phyloP scores from a whole-genome alignment of 306 rosid genomes.

The Neltuma alba region DNA sequence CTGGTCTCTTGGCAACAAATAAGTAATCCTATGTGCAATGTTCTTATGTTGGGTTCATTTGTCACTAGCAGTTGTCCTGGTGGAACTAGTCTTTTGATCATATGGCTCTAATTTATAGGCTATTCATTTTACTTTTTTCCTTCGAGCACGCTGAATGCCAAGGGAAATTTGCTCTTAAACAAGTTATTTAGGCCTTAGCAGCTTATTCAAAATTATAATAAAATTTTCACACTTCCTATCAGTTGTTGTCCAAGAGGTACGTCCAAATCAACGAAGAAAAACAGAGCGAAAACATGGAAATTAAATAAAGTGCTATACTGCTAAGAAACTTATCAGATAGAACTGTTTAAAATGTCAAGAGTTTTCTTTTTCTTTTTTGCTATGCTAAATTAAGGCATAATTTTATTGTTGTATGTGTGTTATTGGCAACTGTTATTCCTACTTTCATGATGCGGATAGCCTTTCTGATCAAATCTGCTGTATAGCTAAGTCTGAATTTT shows the following conservation, averaged over 20 bases:
- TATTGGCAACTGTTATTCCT: too few species aligned
- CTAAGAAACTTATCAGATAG: too few species aligned
- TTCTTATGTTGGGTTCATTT: not conserved
- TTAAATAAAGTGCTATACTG: too few species aligned
- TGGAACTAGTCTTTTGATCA: not conserved
- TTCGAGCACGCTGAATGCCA: not conserved
- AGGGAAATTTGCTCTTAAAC: not conserved
- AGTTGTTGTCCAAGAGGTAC: too few species aligned
- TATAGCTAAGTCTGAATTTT: too few species aligned
- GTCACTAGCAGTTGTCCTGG: not conserved
- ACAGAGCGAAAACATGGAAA: too few species aligned
- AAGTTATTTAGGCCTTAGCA: too few species aligned
- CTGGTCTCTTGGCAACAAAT: not conserved
- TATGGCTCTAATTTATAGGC: not conserved
- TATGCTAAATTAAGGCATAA: too few species aligned
- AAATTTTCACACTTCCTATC: too few species aligned
- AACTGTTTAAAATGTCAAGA: not conserved
- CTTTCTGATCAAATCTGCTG: not conserved
- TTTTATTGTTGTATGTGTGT: not conserved
- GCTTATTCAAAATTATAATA: too few species aligned
- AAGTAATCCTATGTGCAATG: not conserved
- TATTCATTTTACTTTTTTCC: not conserved
- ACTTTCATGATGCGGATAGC: not conserved
- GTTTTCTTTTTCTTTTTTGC: not conserved
- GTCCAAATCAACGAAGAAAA: too few species aligned